These are phyloP conservation scores for Pseudoperonospora humuli DNA, from an alignment of 352 stramenopile species.

Conservation along the genomic window DNA sequence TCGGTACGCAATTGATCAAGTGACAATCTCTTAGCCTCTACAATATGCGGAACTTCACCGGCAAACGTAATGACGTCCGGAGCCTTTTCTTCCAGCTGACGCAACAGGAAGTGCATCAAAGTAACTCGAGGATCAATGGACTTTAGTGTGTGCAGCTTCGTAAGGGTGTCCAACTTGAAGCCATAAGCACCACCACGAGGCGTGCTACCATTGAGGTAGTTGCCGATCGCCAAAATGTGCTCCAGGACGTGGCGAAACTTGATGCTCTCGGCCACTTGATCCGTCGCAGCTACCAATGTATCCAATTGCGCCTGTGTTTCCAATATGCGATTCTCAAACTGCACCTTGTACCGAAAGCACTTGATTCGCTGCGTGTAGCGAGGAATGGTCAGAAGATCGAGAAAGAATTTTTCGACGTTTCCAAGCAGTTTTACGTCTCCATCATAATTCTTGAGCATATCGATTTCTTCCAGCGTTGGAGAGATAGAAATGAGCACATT, in stretches of 20 bases:
- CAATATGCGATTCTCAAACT: slow-evolving; percentile 80
- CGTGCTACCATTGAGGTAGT: slow-evolving; percentile 89
- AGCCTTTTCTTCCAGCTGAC: slow-evolving; percentile 67
- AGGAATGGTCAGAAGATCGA: slow-evolving; percentile 79
- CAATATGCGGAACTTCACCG: slow-evolving; percentile 69
- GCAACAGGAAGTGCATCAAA: slow-evolving; percentile 76
- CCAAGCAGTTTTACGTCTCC: slow-evolving; percentile 79
- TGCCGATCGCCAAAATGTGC: slow-evolving; percentile 85
- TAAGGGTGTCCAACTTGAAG: slow-evolving; percentile 88
- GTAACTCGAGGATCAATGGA: slow-evolving; percentile 71
- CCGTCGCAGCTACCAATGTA: slow-evolving; percentile 68
- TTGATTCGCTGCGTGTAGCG: slow-evolving; percentile 86
- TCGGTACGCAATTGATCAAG: slow-evolving; percentile 78
- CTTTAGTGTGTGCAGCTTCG: slow-evolving; percentile 85
- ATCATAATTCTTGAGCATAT: slow-evolving; percentile 88
- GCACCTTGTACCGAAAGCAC: slow-evolving; percentile 79
- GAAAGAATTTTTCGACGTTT: slow-evolving; percentile 85
- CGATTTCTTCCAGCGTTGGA: slow-evolving; percentile 84
- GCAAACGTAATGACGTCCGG: slow-evolving; percentile 74
- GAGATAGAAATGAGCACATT: slow-evolving; percentile 86
- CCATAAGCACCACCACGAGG: slow-evolving; percentile 84
- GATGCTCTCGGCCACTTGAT: slow-evolving; percentile 73
- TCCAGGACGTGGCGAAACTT: slow-evolving; percentile 76
- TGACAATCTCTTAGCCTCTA: slow-evolving; percentile 69
- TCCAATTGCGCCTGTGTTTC: slow-evolving; percentile 80